Evolutionary conservation across 1,284 basidiomycete genomes (phyloP).

Genomic region (Cutaneotrichosporon arboriforme): DNA sequence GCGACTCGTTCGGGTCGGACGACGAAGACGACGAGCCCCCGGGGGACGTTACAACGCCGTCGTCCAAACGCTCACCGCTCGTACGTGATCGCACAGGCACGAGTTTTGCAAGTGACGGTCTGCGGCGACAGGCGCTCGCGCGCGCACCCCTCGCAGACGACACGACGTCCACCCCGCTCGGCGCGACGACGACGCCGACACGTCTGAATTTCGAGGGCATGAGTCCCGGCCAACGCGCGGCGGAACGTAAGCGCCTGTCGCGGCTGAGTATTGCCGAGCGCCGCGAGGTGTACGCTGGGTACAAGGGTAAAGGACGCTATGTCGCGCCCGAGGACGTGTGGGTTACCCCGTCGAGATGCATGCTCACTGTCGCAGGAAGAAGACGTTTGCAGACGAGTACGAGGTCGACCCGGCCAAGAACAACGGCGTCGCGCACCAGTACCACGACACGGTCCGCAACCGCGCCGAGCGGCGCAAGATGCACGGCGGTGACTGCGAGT

Average conservation of each 20-base stretch:
- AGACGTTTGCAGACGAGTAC: constrained; percentile 60
- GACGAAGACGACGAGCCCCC: not conserved
- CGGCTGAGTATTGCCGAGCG: constrained; percentile 28
- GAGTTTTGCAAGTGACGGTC: not conserved
- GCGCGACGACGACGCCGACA: not conserved
- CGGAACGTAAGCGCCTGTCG: constrained; percentile 23
- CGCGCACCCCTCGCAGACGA: no score
- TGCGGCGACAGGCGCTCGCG: not conserved
- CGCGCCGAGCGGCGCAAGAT: constrained; percentile 62
- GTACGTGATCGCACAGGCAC: constrained; percentile 29
- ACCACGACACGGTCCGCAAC: constrained; percentile 67
- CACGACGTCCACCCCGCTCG: no score
- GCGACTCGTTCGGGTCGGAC: constrained; percentile 7
- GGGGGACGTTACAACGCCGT: not conserved
- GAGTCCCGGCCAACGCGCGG: constrained; percentile 29
- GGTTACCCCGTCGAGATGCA: constrained; percentile 2
- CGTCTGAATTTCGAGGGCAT: constrained; percentile 28
- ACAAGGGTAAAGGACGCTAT: constrained; percentile 42
- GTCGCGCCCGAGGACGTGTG: constrained; percentile 33
- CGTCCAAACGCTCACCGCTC: constrained; percentile 13
- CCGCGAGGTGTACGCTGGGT: constrained; percentile 34
- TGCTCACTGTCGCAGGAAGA: constrained; percentile 23
- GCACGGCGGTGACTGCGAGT: constrained; percentile 74
- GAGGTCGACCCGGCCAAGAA: constrained; percentile 65
- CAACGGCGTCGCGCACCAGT: constrained; percentile 61